Conservation (phyloP, 2,329 filamentous ascomycete genomes). For the Cordyceps tenuipes region DNA sequence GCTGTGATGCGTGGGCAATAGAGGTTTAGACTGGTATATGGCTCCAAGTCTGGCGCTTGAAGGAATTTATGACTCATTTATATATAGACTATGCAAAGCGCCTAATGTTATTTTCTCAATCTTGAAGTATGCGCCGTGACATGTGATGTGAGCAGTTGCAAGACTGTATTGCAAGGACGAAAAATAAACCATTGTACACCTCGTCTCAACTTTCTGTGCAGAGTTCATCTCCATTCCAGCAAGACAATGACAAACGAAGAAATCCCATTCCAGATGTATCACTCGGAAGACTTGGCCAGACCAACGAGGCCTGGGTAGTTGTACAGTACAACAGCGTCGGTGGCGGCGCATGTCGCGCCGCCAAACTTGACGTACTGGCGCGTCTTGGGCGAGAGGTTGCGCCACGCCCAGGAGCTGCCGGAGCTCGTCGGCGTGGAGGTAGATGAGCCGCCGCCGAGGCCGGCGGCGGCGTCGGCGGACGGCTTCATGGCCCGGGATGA, state of each 20-base stretch:
- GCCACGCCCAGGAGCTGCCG: conserved; percentile 5
- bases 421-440: neutral
- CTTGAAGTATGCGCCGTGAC: too few relatives aligned
- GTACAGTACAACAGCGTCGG: conserved; percentile 6
- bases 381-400: conserved; percentile 8
- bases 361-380: conserved; percentile 4
- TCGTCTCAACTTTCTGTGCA: neutral
- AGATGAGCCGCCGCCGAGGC: neutral
- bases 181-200: neutral
- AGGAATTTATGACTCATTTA: neutral
- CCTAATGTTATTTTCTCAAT: neutral
- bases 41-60: neutral
- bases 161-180: neutral
- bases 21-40: neutral
- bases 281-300: neutral
- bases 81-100: neutral
- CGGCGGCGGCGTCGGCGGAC: neutral
- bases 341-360: neutral
- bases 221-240: neutral
- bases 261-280: neutral
- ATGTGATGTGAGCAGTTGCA: too few relatives aligned
- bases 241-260: neutral
- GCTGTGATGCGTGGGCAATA: conserved; percentile 9
- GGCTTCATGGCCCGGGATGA: neutral
- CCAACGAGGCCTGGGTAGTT: conserved; percentile 5